Conservation (phyloP, 2,329 filamentous ascomycete species). For the Akanthomyces uredinophilus region DNA sequence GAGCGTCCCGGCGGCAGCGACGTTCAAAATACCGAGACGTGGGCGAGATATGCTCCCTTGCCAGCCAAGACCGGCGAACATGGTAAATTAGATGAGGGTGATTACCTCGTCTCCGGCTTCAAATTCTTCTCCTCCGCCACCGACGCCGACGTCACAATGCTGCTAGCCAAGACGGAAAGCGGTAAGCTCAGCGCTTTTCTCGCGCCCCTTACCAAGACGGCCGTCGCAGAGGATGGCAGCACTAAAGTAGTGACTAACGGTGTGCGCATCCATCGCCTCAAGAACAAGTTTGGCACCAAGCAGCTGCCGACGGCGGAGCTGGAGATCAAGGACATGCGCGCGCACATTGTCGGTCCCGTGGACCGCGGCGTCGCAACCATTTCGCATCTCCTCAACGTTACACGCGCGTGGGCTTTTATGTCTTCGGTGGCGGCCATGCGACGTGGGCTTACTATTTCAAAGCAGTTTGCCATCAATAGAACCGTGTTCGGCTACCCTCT, state of each 20-base stretch:
- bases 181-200: conserved; percentile 17
- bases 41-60: conserved; percentile 11
- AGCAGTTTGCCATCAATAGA: conserved; percentile 11
- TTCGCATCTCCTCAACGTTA: conserved; percentile 17
- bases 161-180: conserved; percentile 16
- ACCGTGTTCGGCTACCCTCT: conserved; percentile 14
- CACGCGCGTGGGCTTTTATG: conserved; percentile 13
- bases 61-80: not conserved
- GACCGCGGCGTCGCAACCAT: conserved; percentile 17
- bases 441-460: conserved; percentile 10
- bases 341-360: conserved; percentile 12
- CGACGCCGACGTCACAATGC: conserved; percentile 15
- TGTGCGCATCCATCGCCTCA: conserved; percentile 17
- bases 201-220: conserved; percentile 13
- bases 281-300: conserved; percentile 17
- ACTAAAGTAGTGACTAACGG: conserved; percentile 13
- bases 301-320: conserved; percentile 17
- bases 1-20: conserved; percentile 17
- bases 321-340: conserved; percentile 15
- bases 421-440: conserved; percentile 13
- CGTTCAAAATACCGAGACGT: conserved; percentile 17
- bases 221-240: conserved; percentile 5
- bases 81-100: conserved; percentile 14
- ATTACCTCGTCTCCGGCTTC: conserved; percentile 18
- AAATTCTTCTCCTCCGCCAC: conserved; percentile 18